These are phyloP conservation scores for Prunus mume DNA, from an alignment of 306 rosid genomes.

Conservation along the genomic window DNA sequence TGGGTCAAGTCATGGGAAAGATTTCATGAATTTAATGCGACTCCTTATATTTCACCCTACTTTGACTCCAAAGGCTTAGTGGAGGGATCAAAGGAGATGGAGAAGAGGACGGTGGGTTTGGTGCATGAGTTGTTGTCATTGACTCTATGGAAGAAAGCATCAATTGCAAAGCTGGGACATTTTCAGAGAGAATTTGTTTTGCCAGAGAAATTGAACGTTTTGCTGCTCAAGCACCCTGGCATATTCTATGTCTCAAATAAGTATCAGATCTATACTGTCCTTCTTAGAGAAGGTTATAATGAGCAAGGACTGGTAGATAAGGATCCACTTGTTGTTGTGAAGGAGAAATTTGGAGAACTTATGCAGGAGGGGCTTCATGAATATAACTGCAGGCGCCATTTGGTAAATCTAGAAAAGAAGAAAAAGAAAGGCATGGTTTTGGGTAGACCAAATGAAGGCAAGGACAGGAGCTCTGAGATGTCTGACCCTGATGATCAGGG, in stretches of 20 bases:
- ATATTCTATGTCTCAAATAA: conserved; percentile 79
- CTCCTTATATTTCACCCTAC: conserved; percentile 76
- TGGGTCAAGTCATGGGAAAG: conserved; percentile 83
- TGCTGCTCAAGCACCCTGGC: conserved; percentile 79
- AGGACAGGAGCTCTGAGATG: conserved; percentile 23
- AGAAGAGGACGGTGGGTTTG: conserved; percentile 76
- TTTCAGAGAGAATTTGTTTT: conserved; percentile 64
- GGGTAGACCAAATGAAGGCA: conserved; percentile 38
- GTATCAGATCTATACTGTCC: conserved; percentile 67
- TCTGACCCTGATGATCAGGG: conserved; percentile 38
- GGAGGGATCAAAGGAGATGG: conserved; percentile 67
- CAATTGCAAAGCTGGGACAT: conserved; percentile 75
- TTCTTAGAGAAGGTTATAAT: conserved; percentile 72
- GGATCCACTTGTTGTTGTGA: conserved; percentile 71
- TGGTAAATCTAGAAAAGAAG: conserved; percentile 56
- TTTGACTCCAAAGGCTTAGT: conserved; percentile 34
- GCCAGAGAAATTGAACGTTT: conserved; percentile 61
- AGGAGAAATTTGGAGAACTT: conserved; percentile 81
- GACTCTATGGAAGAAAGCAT: conserved; percentile 79
- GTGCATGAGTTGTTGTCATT: conserved; percentile 78
- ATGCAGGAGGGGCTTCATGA: conserved; percentile 98
- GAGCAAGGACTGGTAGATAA: conserved; percentile 64
- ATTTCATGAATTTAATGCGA: conserved; percentile 50
- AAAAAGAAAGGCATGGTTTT: conserved; percentile 53
- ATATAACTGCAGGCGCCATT: conserved; percentile 55